phyloP scores from a whole-genome alignment of 352 stramenopile genomes.

The Phytopythium ostracodes region DNA sequence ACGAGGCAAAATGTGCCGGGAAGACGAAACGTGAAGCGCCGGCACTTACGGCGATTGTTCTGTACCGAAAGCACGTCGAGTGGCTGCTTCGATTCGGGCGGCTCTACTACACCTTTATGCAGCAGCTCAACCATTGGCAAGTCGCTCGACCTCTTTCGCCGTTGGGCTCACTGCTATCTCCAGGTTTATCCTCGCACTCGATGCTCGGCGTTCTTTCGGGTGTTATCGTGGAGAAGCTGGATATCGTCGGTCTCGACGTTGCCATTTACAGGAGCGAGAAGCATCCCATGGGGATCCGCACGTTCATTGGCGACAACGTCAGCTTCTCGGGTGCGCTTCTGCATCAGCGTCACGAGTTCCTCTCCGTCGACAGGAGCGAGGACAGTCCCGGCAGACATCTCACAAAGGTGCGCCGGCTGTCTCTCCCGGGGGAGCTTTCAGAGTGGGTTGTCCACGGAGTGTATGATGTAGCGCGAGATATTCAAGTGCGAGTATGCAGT shows the following conservation, averaged over 20 bases:
- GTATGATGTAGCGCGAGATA: conserved; percentile 40
- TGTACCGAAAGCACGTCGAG: conserved; percentile 76
- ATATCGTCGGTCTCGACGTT: conserved; percentile 59
- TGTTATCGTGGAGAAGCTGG: conserved; percentile 50
- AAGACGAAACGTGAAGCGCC: conserved; percentile 47
- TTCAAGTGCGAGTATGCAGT: conserved; percentile 67
- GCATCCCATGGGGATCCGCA: conserved; percentile 50
- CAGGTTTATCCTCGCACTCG: neutral
- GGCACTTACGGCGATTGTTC: conserved; percentile 47
- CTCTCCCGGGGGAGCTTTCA: conserved; percentile 12
- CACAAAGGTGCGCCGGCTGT: conserved; percentile 18
- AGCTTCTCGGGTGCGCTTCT: conserved; percentile 37
- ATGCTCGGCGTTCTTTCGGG: conserved; percentile 32
- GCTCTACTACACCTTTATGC: conserved; percentile 30
- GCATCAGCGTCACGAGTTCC: conserved; percentile 22
- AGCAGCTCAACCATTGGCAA: neutral
- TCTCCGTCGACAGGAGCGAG: conserved; percentile 7
- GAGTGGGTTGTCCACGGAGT: conserved; percentile 45
- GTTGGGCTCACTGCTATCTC: neutral
- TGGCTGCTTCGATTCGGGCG: conserved; percentile 62
- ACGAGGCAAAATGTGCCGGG: neutral
- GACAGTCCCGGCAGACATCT: neutral
- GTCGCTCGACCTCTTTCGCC: neutral
- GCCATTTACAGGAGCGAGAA: conserved; percentile 73
- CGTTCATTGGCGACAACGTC: conserved; percentile 64